Evolutionary conservation across 176 grass and related monocot genomes (phyloP).

Genomic region (Metroxylon sagu): DNA sequence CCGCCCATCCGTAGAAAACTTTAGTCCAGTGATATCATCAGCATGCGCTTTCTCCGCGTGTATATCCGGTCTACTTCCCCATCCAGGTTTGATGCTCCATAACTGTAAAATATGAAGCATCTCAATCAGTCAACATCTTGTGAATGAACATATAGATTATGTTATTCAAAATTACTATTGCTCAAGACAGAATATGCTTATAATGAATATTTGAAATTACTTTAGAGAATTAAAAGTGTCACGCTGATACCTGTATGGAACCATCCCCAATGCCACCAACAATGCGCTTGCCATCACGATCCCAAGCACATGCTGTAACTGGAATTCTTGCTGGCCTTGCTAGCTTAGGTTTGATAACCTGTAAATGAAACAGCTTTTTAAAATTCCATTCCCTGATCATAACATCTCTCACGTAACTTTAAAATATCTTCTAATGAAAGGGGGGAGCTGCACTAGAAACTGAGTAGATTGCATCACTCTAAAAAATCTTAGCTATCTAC

Average conservation of each 20-base stretch:
- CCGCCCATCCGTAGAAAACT: constrained; percentile 85
- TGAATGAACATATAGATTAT: too few relatives aligned
- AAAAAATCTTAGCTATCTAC: too few relatives aligned
- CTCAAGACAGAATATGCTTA: constrained; percentile 4
- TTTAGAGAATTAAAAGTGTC: neutral
- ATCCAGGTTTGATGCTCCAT: constrained; percentile 93
- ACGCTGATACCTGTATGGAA: constrained; percentile 62
- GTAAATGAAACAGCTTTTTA: constrained; percentile 7
- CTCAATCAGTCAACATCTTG: too few relatives aligned
- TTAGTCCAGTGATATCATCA: constrained; percentile 93
- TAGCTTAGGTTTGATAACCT: constrained; percentile 98
- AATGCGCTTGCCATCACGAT: constrained; percentile 83
- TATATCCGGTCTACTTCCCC: constrained; percentile 98
- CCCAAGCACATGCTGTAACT: constrained; percentile 92
- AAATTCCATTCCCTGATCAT: neutral
- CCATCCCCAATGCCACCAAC: constrained; percentile 89
- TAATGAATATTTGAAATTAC: too few relatives aligned
- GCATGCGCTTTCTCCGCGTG: constrained; percentile 69
- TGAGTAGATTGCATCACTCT: too few relatives aligned
- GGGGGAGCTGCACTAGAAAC: too few relatives aligned
- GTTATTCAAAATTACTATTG: too few relatives aligned
- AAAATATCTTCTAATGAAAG: too few relatives aligned
- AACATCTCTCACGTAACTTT: neutral
- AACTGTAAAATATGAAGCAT: constrained; percentile 30
- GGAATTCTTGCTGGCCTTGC: constrained; percentile 64